Evolutionary conservation across 2,329 filamentous ascomycete genomes (phyloP).

Genomic region (Alternaria solani): DNA sequence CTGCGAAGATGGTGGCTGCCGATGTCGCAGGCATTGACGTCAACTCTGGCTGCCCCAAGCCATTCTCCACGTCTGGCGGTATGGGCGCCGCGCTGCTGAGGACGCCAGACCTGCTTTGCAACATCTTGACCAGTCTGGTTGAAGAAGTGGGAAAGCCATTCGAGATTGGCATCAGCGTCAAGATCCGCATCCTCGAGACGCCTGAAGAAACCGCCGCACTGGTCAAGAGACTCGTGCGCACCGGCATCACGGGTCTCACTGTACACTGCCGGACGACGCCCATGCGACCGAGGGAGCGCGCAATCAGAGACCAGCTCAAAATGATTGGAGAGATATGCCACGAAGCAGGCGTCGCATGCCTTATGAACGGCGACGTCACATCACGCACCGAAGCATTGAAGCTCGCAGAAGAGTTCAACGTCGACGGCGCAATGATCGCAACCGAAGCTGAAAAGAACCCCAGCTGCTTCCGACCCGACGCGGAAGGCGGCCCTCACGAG

Average conservation of each 20-base stretch:
- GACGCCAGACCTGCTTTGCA: conserved; percentile 82
- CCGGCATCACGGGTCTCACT: conserved; percentile 90
- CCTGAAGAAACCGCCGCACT: conserved; percentile 77
- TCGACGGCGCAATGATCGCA: conserved; percentile 97
- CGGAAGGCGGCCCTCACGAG: conserved; percentile 68
- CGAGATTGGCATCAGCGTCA: conserved; percentile 93
- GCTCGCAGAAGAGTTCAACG: conserved; percentile 80
- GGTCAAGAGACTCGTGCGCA: conserved; percentile 79
- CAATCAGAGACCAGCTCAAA: conserved; percentile 82
- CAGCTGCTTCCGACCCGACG: conserved; percentile 78
- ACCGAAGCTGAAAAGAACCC: conserved; percentile 90
- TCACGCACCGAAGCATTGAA: conserved; percentile 74
- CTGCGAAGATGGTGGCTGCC: conserved; percentile 80
- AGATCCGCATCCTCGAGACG: conserved; percentile 87
- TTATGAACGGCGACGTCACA: conserved; percentile 94
- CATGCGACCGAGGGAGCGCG: conserved; percentile 89
- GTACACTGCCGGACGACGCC: conserved; percentile 95
- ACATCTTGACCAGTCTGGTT: conserved; percentile 85
- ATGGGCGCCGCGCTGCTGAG: conserved; percentile 94
- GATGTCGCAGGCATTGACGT: conserved; percentile 96
- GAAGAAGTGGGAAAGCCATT: conserved; percentile 77
- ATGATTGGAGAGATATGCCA: conserved; percentile 85
- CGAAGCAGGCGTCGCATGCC: conserved; percentile 85
- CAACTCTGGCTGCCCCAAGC: conserved; percentile 97
- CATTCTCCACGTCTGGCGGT: conserved; percentile 89